Percentiles rank a stretch among this genome's conserved stretches.
Conservation (phyloP, 495 filamentous ascomycete species). For the Penicillium cataractarum region DNA sequence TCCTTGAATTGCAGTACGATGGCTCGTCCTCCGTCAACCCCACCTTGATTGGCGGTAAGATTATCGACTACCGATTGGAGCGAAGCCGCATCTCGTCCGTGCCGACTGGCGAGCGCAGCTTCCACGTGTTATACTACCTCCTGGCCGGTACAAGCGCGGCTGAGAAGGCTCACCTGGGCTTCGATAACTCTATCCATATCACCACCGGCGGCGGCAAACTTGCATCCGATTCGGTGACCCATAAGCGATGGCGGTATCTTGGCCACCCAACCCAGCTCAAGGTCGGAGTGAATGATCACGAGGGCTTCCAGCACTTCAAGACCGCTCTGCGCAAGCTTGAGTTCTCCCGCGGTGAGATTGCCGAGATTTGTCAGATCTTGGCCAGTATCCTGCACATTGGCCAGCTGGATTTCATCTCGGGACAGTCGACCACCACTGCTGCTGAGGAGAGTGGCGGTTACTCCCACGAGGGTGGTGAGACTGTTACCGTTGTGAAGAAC, state of each 20-base stretch:
- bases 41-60: slow-evolving; percentile 86
- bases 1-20: slow-evolving; percentile 95
- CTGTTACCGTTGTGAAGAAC: slow-evolving; percentile 83
- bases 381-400: slow-evolving; percentile 93
- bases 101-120: slow-evolving; percentile 93
- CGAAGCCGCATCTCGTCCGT: slow-evolving; percentile 86
- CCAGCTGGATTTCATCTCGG: slow-evolving; percentile 86
- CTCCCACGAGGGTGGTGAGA: slow-evolving; percentile 91
- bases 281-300: slow-evolving; percentile 92
- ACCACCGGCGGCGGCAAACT: slow-evolving; percentile 49
- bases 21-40: slow-evolving; percentile 79
- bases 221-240: slow-evolving; percentile 53
- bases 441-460: slow-evolving; percentile 95
- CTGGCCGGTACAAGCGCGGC: slow-evolving; percentile 87
- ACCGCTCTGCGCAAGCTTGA: slow-evolving; percentile 91
- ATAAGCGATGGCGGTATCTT: slow-evolving; percentile 91
- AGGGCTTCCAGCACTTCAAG: slow-evolving; percentile 98
- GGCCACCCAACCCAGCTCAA: slow-evolving; percentile 96
- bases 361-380: slow-evolving; percentile 92
- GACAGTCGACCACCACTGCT: slow-evolving; percentile 72
- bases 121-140: slow-evolving; percentile 94
- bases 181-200: slow-evolving; percentile 61
- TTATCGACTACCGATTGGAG: slow-evolving; percentile 91
- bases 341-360: slow-evolving; percentile 90
- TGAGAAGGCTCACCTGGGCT: slow-evolving; percentile 86